Conservation (phyloP, 2,329 filamentous ascomycete species). For the Cladosporium halotolerans region DNA sequence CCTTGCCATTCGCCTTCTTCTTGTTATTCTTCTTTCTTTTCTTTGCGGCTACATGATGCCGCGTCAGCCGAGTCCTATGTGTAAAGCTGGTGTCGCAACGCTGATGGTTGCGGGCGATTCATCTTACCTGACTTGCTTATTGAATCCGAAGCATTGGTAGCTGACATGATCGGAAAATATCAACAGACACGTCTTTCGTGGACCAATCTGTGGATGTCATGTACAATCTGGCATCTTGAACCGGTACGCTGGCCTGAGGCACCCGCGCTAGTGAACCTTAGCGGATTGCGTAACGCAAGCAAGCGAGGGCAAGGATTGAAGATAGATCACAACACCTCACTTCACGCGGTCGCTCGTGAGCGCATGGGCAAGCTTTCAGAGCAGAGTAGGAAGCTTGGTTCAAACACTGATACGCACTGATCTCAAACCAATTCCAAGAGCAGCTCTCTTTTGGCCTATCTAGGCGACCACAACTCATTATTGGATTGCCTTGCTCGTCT, state of each 20-base stretch:
- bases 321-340: too few species aligned
- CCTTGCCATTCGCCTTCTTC: constrained; percentile 47
- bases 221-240: neutral
- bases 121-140: constrained; percentile 17
- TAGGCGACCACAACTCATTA: too few species aligned
- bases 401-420: too few species aligned
- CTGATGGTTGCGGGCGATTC: neutral
- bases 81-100: neutral
- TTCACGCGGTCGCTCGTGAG: too few species aligned
- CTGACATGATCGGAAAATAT: constrained; percentile 13
- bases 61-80: constrained; percentile 16
- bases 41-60: constrained; percentile 29
- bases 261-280: neutral
- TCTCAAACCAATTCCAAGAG: too few species aligned
- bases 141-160: constrained; percentile 11
- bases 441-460: too few species aligned
- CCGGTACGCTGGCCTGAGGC: neutral
- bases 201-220: neutral
- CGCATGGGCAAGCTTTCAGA: too few species aligned
- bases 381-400: too few species aligned
- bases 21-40: constrained; percentile 52
- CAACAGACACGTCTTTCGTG: neutral
- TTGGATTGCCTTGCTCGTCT: too few species aligned
- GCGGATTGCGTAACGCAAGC: neutral
- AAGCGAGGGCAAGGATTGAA: too few species aligned